Evolutionary conservation across 2,329 filamentous ascomycete species (phyloP).

Genomic region (Ophiostoma fasciatum): DNA sequence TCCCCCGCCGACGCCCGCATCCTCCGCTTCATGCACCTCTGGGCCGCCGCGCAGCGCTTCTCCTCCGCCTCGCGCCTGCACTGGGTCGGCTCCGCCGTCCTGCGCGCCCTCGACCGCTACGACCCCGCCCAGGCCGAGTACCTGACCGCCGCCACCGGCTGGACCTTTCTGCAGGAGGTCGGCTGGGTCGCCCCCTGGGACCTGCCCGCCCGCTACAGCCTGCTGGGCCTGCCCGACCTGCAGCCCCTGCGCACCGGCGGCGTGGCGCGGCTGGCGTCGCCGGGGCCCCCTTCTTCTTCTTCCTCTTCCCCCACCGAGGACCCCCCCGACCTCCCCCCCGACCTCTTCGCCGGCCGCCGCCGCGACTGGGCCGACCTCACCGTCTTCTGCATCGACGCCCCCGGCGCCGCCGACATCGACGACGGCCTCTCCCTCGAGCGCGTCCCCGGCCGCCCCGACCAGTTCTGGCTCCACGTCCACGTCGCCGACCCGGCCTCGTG

Average conservation of each 20-base stretch:
- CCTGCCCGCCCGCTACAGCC: conserved; percentile 46
- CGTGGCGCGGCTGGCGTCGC: conserved; percentile 22
- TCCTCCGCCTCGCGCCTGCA: conserved; percentile 35
- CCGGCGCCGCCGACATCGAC: conserved; percentile 55
- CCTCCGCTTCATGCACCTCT: conserved; percentile 55
- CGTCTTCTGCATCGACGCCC: conserved; percentile 60
- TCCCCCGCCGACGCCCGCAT: conserved; percentile 36
- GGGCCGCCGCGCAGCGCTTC: conserved; percentile 45
- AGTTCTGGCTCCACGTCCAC: conserved; percentile 66
- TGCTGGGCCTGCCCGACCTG: conserved; percentile 36
- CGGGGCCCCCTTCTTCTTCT: conserved; percentile 2
- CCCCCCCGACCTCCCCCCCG: not conserved
- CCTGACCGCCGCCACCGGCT: conserved; percentile 33
- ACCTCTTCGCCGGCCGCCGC: conserved; percentile 31
- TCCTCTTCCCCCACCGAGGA: conserved; percentile 5
- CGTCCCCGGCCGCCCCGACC: conserved; percentile 28
- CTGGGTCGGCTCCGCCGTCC: conserved; percentile 46
- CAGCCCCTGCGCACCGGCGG: conserved; percentile 27
- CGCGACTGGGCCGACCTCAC: conserved; percentile 42
- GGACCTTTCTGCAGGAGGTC: conserved; percentile 62
- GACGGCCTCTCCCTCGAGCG: conserved; percentile 61
- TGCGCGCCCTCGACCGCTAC: conserved; percentile 49
- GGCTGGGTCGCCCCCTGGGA: conserved; percentile 59
- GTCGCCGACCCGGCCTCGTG: conserved; percentile 65
- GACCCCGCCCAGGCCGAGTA: conserved; percentile 27